Conservation (phyloP, 1,284 basidiomycete species). For the Dichomitus squalens region DNA sequence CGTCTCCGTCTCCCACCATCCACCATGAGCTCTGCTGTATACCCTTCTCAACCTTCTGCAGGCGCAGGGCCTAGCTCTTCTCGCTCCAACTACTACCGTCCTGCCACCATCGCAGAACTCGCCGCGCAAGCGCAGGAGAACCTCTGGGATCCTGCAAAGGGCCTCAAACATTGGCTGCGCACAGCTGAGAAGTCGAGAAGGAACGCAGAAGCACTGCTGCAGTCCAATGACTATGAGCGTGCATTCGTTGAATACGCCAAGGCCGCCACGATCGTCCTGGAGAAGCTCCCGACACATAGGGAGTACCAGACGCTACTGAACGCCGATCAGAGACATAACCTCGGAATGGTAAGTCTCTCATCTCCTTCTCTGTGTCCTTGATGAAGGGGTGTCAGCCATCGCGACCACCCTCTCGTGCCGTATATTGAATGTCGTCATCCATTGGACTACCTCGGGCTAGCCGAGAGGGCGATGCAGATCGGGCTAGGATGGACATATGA, state of each 20-base stretch:
- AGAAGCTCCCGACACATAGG: conserved; percentile 58
- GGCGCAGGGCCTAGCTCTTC: conserved; percentile 16
- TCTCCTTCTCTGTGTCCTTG: neutral
- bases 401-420: neutral
- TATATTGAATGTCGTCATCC: neutral
- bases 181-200: conserved; percentile 55
- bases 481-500: neutral
- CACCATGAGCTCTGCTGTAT: conserved; percentile 28
- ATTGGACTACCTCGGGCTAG: neutral
- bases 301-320: conserved; percentile 52
- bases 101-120: conserved; percentile 56
- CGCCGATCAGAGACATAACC: conserved; percentile 51
- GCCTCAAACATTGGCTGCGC: conserved; percentile 58
- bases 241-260: conserved; percentile 62
- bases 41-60: conserved; percentile 12
- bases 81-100: conserved; percentile 22
- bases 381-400: neutral
- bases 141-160: conserved; percentile 49
- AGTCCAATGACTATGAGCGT: conserved; percentile 52
- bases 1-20: conserved; percentile 6
- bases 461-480: conserved; percentile 1
- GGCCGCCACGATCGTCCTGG: conserved; percentile 65
- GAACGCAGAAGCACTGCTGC: conserved; percentile 43
- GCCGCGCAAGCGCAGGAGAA: conserved; percentile 49
- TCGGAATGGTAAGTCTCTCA: conserved; percentile 50